Conservation (phyloP, 345 rosid genomes). For the Eucalyptus pauciflora region DNA sequence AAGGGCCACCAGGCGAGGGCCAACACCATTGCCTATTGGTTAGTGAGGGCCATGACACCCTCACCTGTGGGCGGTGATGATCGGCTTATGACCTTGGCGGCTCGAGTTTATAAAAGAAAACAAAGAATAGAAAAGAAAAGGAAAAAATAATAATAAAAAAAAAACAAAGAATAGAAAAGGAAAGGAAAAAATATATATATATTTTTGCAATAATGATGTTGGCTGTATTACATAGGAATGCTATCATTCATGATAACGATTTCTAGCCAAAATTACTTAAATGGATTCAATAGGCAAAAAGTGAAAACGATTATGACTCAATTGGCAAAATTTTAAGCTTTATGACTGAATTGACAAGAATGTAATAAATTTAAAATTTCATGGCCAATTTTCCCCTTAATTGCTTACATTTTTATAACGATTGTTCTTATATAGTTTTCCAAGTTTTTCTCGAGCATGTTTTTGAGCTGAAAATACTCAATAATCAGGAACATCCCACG, state of each 20-base stretch:
- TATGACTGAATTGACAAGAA: rapidly evolving
- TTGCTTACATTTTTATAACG: neutral
- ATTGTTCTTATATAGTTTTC: neutral
- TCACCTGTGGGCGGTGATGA: neutral
- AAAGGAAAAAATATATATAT: no score
- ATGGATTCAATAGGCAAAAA: neutral
- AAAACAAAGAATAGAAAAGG: no score
- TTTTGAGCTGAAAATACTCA: neutral
- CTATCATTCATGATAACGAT: no score
- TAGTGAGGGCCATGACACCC: no score
- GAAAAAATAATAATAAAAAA: no score
- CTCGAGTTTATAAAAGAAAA: no score
- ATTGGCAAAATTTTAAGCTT: neutral
- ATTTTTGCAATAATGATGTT: rapidly evolving
- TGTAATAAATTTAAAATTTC: neutral
- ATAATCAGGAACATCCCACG: neutral
- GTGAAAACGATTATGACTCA: neutral
- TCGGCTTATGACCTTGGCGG: rapidly evolving
- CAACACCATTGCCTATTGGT: no score
- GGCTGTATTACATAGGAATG: no score
- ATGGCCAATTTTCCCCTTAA: neutral
- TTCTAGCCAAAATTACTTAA: no score
- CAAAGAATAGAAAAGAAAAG: no score
- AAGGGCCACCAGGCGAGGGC: rapidly evolving
- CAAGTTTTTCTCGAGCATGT: neutral